Evolutionary conservation across 2,329 filamentous ascomycete species (phyloP), one percentile per base, ranked within the genome.

Genomic region (Cercospora zeae-maydis): DNA sequence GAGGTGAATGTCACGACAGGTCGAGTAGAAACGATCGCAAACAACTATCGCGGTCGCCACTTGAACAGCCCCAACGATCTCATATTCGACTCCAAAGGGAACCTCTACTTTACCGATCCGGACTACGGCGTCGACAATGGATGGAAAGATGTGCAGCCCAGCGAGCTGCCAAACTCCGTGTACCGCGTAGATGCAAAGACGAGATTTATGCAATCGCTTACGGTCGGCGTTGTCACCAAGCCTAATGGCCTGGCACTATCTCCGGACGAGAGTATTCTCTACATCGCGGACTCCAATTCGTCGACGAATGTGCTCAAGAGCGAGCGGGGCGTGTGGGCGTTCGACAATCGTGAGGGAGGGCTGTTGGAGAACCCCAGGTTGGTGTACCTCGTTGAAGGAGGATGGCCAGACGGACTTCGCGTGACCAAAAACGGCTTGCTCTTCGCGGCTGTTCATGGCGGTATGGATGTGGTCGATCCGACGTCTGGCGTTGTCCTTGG

Each of bases 51-150:
- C 37, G 85, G 86, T 7, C 80, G 84, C 79, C 73, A 84, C 52
- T 86, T 87, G 73, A 86, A 82, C 71, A 86, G 84, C 0, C 74
- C 86, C 3, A 87, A 87, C 65, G 85, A 88, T 63, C 77, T 84
- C 0, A 78, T 79, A 1, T 73, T 85, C 66, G 83, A 21, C 71
- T 83, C 9, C 68, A 84, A 81, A 39, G 61, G 58, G 4, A 66
- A 69, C 11, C 62, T 73, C 53, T 70, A 69, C 60, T 71, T 74
- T 62, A 74, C 72, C 1, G 72, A 74, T 49, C 71, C 71, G 0
- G 60, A 62, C 19, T 73, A 73, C 27, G 72, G 71, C 37, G 66
- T 59, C 30, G 75, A 82, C 30, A 84, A 86, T 65, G 36, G 33
- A 14, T 70, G 68, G 77, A 82, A 51, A 84, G 76, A 82, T 37